Conservation (phyloP, 306 rosid species). For the Glycine tomentella region DNA sequence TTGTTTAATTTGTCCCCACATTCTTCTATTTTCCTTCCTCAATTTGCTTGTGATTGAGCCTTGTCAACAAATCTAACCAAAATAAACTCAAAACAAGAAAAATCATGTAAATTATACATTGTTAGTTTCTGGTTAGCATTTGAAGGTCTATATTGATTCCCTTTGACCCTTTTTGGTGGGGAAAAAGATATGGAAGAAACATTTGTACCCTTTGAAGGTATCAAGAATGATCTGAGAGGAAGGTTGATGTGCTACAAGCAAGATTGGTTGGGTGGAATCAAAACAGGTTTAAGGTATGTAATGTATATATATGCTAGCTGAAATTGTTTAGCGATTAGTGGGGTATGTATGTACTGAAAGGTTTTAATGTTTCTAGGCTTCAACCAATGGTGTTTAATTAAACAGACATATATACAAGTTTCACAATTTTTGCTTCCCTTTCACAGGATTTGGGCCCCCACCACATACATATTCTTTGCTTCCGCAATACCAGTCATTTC, state of each 20-base stretch:
- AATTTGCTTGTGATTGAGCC: conserved; percentile 15
- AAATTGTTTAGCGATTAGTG: neutral
- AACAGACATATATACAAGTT: neutral
- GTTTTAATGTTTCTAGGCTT: conserved; percentile 16
- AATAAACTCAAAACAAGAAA: neutral
- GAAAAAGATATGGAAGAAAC: conserved; percentile 70
- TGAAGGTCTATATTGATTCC: conserved; percentile 18
- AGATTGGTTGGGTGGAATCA: conserved; percentile 84
- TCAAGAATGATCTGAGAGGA: conserved; percentile 88
- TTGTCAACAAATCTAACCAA: conserved; percentile 28
- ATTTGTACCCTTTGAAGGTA: conserved; percentile 80
- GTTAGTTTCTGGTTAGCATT: neutral
- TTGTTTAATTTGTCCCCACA: conserved; percentile 23
- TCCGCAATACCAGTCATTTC: conserved; percentile 89
- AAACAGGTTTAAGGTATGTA: conserved; percentile 74
- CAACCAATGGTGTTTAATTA: conserved; percentile 7
- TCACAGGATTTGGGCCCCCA: conserved; percentile 88
- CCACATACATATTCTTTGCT: conserved; percentile 87
- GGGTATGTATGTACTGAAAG: conserved; percentile 1
- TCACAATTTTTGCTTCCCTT: conserved; percentile 28
- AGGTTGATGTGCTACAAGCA: conserved; percentile 90
- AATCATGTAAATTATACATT: conserved; percentile 59
- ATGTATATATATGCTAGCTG: conserved; percentile 53
- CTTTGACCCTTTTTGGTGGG: conserved; percentile 24
- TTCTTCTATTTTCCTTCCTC: conserved; percentile 14